Evolutionary conservation across 768 basidiomycete genomes (phyloP), one percentile per base, ranked within the genome.

Genomic region (Lactifluus subvellereus): DNA sequence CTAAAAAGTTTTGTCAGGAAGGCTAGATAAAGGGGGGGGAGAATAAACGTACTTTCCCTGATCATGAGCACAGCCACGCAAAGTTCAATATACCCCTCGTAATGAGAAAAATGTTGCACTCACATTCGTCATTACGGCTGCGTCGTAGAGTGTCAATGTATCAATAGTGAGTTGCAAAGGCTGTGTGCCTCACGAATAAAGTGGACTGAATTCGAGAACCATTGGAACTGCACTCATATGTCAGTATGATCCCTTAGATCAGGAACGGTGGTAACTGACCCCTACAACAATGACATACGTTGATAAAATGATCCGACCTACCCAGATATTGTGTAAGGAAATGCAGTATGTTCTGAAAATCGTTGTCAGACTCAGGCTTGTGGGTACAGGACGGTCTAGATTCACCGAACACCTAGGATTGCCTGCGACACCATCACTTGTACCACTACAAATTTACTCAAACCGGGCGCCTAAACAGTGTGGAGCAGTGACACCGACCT

Each of bases 281-380:
- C 69, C 69, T 53, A 77, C 77, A 30, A 77, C 71, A 14, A 76
- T 56, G 56, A 77, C 16, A 67, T 81, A 86, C 5, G 78, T 64
- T 5, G 65, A 42, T 1, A 75, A 32, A 22, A 86, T 69, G n/a
- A 71, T 45, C 68, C 74, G 72, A 14, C 79, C 78, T n/a, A 84
- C 72, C 22, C 37, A 51, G 40, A 66, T 71, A 10, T 77, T 76
- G 61, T 83, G 77, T 61, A 79, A 73, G 8, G 84, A 80, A 30
- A 87, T 76, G 66, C 84, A 84, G 71, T 81, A 82, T 2, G 83
- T 80, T 62, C 85, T 84, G 68, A 32, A 55, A 32, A 60, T 60
- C 52, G 30, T 16, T 33, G n/a, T 63, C 48, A 87, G 50, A 84
- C 74, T 42, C 80, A 84, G 83, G 0, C 75, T 76, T 71, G n/a